Evolutionary conservation across 2,329 filamentous ascomycete species (phyloP).

Genomic region (Fusarium anthophilum): DNA sequence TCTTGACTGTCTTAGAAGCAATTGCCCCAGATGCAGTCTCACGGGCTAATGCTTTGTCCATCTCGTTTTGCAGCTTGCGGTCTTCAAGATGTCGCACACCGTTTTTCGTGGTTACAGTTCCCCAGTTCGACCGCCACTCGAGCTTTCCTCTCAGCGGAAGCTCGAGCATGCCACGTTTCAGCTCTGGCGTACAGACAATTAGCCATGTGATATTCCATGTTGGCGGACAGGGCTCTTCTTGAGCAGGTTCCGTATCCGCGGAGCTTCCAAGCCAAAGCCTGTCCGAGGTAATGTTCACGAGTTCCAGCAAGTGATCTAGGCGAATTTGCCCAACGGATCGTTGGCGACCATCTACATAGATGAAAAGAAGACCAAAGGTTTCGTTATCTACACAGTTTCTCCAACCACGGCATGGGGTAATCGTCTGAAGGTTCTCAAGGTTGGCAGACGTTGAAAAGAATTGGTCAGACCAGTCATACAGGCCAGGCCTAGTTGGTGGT

Average conservation of each 20-base stretch:
- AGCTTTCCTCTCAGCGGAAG: not conserved
- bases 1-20: not conserved
- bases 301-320: not conserved
- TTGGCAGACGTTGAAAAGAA: not conserved
- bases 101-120: no score
- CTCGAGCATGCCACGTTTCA: not conserved
- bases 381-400: fast-evolving
- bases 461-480: not conserved
- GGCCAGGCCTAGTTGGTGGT: not conserved
- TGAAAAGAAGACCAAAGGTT: not conserved
- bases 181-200: not conserved
- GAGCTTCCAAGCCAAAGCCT: not conserved
- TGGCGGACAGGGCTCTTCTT: not conserved
- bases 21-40: not conserved
- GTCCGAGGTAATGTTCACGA: not conserved
- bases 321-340: not conserved
- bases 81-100: not conserved
- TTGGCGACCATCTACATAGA: not conserved
- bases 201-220: not conserved
- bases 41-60: not conserved
- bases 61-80: not conserved
- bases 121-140: not conserved
- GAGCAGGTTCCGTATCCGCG: no score
- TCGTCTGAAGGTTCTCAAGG: not conserved
- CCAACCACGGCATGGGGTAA: not conserved